Evolutionary conservation across 1,139 yeast species (phyloP), one percentile per base, ranked within the genome.

Genomic region (Pichia sp.): DNA sequence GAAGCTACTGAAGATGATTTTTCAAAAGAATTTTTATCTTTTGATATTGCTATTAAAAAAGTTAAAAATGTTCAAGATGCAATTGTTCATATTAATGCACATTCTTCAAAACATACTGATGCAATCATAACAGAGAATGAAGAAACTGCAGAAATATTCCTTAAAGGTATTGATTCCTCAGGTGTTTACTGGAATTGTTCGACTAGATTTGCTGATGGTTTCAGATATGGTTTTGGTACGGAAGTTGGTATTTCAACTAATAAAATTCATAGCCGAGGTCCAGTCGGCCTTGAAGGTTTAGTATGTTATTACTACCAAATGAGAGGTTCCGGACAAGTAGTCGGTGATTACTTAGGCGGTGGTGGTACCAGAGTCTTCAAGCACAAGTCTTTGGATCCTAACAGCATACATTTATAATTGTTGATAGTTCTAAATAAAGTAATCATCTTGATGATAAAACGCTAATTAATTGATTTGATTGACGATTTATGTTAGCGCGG

Each of bases 131-230:
- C 98, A 1, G 85, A 82, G 51, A 67, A 76, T 51, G 74, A 83
- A 56, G 69, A 56, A 6, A 68, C 66, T 7, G 97, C 98, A 0
- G 83, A 85, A 35, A 64, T 63, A 46, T 93, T 91, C 65, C 64
- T 89, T 55, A 80, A 80, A 61, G 94, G 89, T 23, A 75, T 93
- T 32, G 98, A 93, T 61, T 85, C 96, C 6, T 85, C 97, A 3
- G 96, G 97, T 43, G 95, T 91, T n/a, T 93, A 87, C 67, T 89
- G 97, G 96, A 93, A 93, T 59, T 89, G 95, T 39, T 84, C 95
- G 9, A 87, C 97, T 3, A 73, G 99, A 58, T 93, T 93, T 65
- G 97, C 98, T 9, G 99, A 93, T 64, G 99, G 99, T 2, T 91
- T 87, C 70, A 76, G 98, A 60, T 93, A 88, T 59, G 99, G 99